Evolutionary conservation across 148 eudicot genomes (phyloP), one percentile per base, ranked within the genome.

Genomic region (Salicornia ramosissima): DNA sequence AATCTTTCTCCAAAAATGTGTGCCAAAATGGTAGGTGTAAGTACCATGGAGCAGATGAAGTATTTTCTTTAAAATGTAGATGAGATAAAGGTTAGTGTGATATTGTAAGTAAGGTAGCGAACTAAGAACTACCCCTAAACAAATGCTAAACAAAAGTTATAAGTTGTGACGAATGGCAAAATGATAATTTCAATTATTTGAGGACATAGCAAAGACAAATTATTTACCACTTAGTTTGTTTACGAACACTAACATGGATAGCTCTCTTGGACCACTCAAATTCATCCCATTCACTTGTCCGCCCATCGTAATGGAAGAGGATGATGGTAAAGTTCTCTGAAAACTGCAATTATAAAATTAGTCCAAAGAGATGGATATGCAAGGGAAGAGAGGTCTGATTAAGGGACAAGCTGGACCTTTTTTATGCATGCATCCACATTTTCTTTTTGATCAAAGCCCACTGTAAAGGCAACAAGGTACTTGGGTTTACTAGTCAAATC

Each of bases 261-360:
- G 90, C 96, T 62, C 80, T 80, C 75, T 84, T 81, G 30, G 97
- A 91, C 97, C 97, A 91, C 67, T 91, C 97, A 71, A 91, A 89
- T 51, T 87, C 85, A 71, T 89, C 85, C 97, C 97, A 91, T 71
- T 91, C 95, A 76, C 76, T 88, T 71, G 87, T 66, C 56, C 87
- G 90, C 13, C 91, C 91, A 80, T 91, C 97, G 59, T 91, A 91
- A 72, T 91, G 97, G 76, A 91, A 91, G 43, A 91, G 89, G 62
- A 91, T 21, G 71, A 91, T 65, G 39, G 82, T 79, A 71, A 91
- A 91, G 78, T 86, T 83, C 64, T 81, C 88, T 67, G 97, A 86
- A 71, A 91, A 83, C 97, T 91, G 90, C 60, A 68, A 77, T 28
- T 71, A 28, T 25, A 49, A 67, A 71, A 64, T 67, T 53, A 70